Evolutionary conservation across 495 filamentous ascomycete genomes (phyloP).

Genomic region (Hypoxylon intermedium): DNA sequence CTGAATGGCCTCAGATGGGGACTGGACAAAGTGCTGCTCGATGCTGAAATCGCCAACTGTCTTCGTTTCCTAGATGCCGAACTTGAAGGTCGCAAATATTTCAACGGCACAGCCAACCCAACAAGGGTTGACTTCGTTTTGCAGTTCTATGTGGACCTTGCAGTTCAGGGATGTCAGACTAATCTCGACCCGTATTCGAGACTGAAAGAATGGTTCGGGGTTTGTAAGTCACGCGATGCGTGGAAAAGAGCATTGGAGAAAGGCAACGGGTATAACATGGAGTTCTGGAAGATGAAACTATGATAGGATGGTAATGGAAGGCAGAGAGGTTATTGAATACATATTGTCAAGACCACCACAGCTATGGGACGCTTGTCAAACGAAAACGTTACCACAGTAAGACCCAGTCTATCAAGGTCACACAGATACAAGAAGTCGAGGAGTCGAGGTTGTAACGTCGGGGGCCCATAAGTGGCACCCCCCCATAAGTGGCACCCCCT

Average conservation of each 20-base stretch:
- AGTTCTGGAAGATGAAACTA: slow-evolving; percentile 5
- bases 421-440: no score
- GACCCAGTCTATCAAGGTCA: no score
- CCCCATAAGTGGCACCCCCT: no score
- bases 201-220: slow-evolving; percentile 36
- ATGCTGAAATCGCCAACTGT: no score
- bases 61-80: slow-evolving; percentile 18
- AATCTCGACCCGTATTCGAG: slow-evolving; percentile 36
- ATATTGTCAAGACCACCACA: no score
- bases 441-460: no score
- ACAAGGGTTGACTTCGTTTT: slow-evolving; percentile 34
- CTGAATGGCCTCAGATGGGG: neutral
- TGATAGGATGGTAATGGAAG: neutral
- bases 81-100: slow-evolving; percentile 23
- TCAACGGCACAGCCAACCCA: slow-evolving; percentile 19
- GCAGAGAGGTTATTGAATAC: no score
- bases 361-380: no score
- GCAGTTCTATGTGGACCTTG: slow-evolving; percentile 30
- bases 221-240: slow-evolving; percentile 29
- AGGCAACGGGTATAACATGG: slow-evolving; percentile 40
- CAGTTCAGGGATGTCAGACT: slow-evolving; percentile 21
- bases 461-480: no score
- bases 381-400: no score
- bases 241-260: slow-evolving; percentile 41
- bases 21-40: slow-evolving; percentile 16